A percentile compares a stretch with the other conserved stretches of the same genome.
phyloP scores from a whole-genome alignment of 176 grass and related monocot species.

The Tillandsia leiboldiana region DNA sequence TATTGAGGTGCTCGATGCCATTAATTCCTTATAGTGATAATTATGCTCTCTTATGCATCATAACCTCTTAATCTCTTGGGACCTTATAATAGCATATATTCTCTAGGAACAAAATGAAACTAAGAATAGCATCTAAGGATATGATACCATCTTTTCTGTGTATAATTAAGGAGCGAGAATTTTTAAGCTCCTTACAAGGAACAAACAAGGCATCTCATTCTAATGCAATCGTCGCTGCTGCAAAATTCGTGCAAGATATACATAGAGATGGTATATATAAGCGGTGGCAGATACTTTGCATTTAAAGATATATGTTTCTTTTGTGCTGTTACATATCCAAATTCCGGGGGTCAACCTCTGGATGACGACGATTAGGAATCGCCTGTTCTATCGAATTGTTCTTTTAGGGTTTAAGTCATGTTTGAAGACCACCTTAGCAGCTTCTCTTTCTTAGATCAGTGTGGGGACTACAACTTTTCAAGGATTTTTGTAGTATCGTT shows the following conservation, averaged over 20 bases:
- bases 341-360: constrained; percentile 37
- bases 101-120: constrained; percentile 7
- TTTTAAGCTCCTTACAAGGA: neutral
- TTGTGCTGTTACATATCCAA: neutral
- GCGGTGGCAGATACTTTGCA: no score
- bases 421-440: constrained; percentile 2
- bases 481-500: constrained; percentile 18
- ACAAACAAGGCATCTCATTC: constrained; percentile 9
- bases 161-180: neutral
- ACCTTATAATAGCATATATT: constrained; percentile 26
- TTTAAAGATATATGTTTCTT: no score
- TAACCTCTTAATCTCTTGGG: constrained; percentile 8
- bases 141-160: neutral
- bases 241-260: constrained; percentile 9
- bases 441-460: constrained; percentile 14
- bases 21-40: constrained; percentile 11
- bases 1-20: neutral
- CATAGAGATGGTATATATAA: neutral
- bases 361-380: constrained; percentile 18
- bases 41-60: constrained; percentile 31
- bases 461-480: neutral
- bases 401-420: constrained; percentile 18
- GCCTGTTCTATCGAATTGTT: neutral
- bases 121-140: constrained; percentile 11
- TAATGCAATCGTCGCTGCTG: neutral